Conservation (phyloP, 306 rosid species). For the Hippophae tibetana region DNA sequence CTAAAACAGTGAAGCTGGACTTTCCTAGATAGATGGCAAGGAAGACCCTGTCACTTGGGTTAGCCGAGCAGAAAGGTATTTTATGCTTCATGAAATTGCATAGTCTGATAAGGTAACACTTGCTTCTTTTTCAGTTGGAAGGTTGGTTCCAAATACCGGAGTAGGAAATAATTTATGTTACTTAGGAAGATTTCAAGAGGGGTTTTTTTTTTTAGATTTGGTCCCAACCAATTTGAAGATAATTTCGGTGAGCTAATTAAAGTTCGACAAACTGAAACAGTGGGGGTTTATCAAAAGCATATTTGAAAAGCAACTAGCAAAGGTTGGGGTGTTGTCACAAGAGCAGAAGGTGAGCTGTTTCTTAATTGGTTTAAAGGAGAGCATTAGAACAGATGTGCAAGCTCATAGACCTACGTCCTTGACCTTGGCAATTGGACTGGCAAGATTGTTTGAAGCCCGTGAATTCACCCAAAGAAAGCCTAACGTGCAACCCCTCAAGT, state of each 20-base stretch:
- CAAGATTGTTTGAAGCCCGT: neutral
- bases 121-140: neutral
- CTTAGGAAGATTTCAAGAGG: too few species aligned
- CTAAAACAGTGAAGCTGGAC: too few species aligned
- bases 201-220: too few species aligned
- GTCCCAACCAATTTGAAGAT: too few species aligned
- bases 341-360: neutral
- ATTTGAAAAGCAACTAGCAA: constrained; percentile 1
- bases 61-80: too few species aligned
- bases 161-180: too few species aligned
- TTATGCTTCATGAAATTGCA: too few species aligned
- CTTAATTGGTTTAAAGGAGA: neutral
- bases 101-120: neutral
- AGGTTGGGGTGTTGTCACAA: neutral
- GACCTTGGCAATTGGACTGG: neutral
- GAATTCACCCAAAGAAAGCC: neutral
- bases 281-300: neutral
- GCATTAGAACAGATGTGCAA: neutral
- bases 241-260: neutral
- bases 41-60: too few species aligned
- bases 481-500: neutral
- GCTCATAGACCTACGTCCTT: neutral
- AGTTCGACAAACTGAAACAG: neutral
- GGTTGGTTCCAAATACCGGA: too few species aligned
- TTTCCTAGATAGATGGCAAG: too few species aligned